Evolutionary conservation across 202 grass and related monocot species (phyloP).

Genomic region (Digitaria exilis): DNA sequence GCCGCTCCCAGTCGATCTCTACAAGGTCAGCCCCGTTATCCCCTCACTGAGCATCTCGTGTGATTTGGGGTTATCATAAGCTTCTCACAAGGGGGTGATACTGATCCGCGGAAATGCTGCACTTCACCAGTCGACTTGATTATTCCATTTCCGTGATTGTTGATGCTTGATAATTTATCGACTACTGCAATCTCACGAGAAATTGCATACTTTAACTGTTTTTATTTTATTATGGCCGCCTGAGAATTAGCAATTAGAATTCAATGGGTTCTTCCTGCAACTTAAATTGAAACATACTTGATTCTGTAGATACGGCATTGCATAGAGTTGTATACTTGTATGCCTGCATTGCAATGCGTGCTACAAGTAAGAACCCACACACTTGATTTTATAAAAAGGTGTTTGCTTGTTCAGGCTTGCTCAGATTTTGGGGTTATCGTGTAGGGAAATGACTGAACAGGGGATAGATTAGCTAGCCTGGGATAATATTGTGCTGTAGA

Average conservation of each 20-base stretch:
- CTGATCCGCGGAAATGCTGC: background rate
- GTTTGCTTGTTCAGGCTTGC: background rate
- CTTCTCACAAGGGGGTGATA: background rate
- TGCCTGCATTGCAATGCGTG: background rate
- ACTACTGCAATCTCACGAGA: background rate
- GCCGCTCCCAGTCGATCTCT: conserved; percentile 77
- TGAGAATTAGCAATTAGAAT: background rate
- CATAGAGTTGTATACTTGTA: background rate
- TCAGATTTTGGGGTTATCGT: background rate
- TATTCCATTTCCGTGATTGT: background rate
- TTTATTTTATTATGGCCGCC: background rate
- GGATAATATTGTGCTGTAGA: background rate
- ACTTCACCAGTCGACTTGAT: background rate
- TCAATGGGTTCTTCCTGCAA: background rate
- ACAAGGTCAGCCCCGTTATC: conserved; percentile 54
- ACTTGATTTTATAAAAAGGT: background rate
- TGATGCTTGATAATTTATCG: background rate
- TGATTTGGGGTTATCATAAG: background rate
- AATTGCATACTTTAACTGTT: background rate
- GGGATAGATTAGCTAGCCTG: background rate
- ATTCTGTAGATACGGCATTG: background rate
- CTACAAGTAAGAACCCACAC: background rate
- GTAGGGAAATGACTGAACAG: background rate
- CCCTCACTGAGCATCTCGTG: background rate
- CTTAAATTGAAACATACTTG: background rate